phyloP scores from a whole-genome alignment of 129 eudicot genomes.

The Flaveria trinervia region DNA sequence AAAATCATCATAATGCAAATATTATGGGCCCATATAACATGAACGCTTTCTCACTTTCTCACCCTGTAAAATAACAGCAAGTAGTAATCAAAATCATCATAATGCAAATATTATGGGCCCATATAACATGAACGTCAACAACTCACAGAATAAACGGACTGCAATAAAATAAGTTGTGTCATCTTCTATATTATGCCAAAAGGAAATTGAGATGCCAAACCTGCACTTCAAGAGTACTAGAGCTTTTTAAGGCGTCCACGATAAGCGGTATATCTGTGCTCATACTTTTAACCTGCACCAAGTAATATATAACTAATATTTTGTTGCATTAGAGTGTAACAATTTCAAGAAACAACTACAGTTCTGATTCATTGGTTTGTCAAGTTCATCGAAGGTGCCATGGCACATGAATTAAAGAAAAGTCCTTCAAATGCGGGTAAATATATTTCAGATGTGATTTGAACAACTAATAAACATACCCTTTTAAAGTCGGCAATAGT shows the following conservation, averaged over 20 bases:
- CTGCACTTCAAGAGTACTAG: conserved; percentile 86
- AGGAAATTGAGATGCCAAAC: conserved; percentile 34
- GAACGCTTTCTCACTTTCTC: conserved; percentile 56
- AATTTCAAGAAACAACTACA: conserved; percentile 16
- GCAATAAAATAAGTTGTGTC: neutral
- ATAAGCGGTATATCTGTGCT: conserved; percentile 78
- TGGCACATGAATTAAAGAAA: conserved; percentile 8
- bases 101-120: too few relatives aligned
- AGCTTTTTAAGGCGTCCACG: conserved; percentile 63
- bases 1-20: too few relatives aligned
- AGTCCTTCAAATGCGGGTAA: conserved; percentile 7
- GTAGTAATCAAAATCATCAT: too few relatives aligned
- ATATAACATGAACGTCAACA: too few relatives aligned
- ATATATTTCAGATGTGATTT: neutral
- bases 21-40: too few relatives aligned
- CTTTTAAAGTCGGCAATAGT: conserved; percentile 80
- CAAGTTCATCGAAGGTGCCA: neutral
- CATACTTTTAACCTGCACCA: conserved; percentile 91
- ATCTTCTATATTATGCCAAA: conserved; percentile 14
- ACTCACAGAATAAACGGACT: neutral
- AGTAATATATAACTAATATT: neutral
- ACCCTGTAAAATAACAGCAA: conserved; percentile 42
- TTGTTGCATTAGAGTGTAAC: neutral
- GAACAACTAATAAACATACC: conserved; percentile 43
- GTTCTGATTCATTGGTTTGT: conserved; percentile 11